These are phyloP conservation scores for Calamus simplicifolius DNA, from an alignment of 176 grass and related monocot species.

Conservation along the genomic window DNA sequence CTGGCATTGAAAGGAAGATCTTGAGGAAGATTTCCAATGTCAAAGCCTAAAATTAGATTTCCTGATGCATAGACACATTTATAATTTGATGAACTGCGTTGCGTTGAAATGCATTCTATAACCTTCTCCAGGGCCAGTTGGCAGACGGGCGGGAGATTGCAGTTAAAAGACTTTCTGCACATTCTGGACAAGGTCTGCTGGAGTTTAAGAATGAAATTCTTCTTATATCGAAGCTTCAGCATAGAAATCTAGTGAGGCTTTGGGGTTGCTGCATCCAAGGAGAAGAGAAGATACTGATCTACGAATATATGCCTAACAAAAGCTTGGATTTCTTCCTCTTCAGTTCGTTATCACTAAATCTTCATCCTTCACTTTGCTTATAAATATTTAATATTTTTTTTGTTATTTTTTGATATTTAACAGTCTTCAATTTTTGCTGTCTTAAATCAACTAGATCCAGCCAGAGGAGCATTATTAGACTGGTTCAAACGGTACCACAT, in stretches of 20 bases:
- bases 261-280: slow-evolving; percentile 14
- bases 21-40: too few species aligned
- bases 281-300: slow-evolving; percentile 20
- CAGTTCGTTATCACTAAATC: neutral
- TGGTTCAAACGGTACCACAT: slow-evolving; percentile 1
- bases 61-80: too few species aligned
- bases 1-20: too few species aligned
- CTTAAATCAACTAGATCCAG: slow-evolving; percentile 1
- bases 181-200: slow-evolving; percentile 10
- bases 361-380: neutral
- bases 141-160: slow-evolving; percentile 5
- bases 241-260: slow-evolving; percentile 12
- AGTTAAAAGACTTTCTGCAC: slow-evolving; percentile 19
- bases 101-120: too few species aligned
- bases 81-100: too few species aligned
- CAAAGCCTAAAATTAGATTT: too few species aligned
- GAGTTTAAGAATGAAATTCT: slow-evolving; percentile 26
- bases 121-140: slow-evolving; percentile 7
- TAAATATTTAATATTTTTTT: neutral
- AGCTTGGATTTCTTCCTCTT: slow-evolving; percentile 26
- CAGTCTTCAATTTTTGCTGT: neutral
- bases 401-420: neutral
- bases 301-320: slow-evolving; percentile 24
- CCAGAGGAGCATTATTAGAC: neutral
- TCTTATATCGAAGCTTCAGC: slow-evolving; percentile 24